phyloP scores from a whole-genome alignment of 371 early-diverging fungal genomes.

The Racocetra persica region DNA sequence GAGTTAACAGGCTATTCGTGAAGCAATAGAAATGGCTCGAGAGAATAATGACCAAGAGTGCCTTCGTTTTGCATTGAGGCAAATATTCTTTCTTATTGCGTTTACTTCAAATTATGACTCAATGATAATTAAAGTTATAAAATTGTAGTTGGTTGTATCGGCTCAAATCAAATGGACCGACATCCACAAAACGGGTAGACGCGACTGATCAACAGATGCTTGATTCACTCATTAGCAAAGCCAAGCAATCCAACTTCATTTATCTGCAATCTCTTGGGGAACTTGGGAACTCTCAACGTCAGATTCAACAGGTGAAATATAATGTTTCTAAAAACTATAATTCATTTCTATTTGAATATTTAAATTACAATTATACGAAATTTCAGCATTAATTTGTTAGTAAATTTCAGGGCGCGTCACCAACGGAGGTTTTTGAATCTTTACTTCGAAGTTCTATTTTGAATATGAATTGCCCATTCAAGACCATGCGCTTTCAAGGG shows the following conservation, averaged over 20 bases:
- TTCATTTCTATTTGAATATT: not conserved
- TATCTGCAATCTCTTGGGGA: conserved; percentile 50
- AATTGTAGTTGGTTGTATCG: conserved; percentile 51
- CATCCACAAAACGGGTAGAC: conserved; percentile 12
- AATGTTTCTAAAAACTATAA: not conserved
- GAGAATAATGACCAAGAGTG: conserved; percentile 52
- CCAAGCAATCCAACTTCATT: conserved; percentile 45
- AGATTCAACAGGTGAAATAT: conserved; percentile 46
- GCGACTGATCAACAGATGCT: conserved; percentile 47
- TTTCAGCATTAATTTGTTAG: not conserved
- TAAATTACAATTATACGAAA: not conserved
- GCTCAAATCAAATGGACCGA: conserved; percentile 43
- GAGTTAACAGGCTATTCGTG: conserved; percentile 48
- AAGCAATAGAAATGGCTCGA: conserved; percentile 54
- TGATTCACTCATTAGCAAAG: conserved; percentile 44
- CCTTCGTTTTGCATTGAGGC: conserved; percentile 55
- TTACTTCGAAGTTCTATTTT: conserved; percentile 35
- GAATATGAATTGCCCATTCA: conserved; percentile 28
- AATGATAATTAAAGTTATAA: not conserved
- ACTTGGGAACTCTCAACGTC: conserved; percentile 47
- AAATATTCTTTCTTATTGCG: not conserved
- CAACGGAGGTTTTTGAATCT: conserved; percentile 37
- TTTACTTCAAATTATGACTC: not conserved
- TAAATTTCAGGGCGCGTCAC: conserved; percentile 29
- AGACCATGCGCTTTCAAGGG: conserved; percentile 23